A percentile compares a stretch with the other conserved stretches of the same genome.
Conservation (phyloP, 2,329 filamentous ascomycete species). For the Talaromyces piceae region DNA sequence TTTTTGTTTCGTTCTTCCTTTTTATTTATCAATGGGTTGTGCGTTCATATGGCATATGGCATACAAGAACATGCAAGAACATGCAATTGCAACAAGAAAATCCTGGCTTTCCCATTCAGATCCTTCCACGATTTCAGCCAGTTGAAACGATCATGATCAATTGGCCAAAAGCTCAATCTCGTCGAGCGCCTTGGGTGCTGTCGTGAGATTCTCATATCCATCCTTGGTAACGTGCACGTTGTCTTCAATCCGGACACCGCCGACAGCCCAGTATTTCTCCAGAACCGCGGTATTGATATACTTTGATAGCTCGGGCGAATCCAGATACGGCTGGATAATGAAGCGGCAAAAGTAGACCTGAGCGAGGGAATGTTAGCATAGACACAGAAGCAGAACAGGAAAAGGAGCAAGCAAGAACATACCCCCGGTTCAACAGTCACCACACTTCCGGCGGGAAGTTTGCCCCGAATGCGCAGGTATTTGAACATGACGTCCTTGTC, state of each 20-base stretch:
- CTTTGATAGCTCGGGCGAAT: conserved; percentile 62
- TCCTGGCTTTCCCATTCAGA: no score
- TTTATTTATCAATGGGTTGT: no score
- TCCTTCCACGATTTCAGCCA: no score
- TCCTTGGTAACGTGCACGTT: conserved; percentile 71
- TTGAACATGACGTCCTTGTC: conserved; percentile 80
- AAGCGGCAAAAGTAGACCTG: conserved; percentile 85
- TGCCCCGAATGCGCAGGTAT: conserved; percentile 73
- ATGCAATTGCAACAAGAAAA: neutral
- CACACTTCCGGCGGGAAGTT: conserved; percentile 68
- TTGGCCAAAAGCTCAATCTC: conserved; percentile 47
- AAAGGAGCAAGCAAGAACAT: conserved; percentile 30
- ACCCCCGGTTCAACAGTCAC: conserved; percentile 93
- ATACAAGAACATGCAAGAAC: neutral
- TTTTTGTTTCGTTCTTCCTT: no score
- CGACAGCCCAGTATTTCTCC: conserved; percentile 76
- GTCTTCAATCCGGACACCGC: conserved; percentile 89
- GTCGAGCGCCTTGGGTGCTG: conserved; percentile 63
- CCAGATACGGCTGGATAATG: conserved; percentile 73
- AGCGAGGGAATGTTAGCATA: neutral
- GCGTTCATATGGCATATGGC: no score
- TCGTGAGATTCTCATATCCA: conserved; percentile 77
- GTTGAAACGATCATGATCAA: conserved; percentile 1
- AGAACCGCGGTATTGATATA: conserved; percentile 70
- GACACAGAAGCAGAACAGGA: neutral